Base-by-base conservation (phyloP, 2,329 filamentous ascomycete genomes). In the Onygena corvina region DNA sequence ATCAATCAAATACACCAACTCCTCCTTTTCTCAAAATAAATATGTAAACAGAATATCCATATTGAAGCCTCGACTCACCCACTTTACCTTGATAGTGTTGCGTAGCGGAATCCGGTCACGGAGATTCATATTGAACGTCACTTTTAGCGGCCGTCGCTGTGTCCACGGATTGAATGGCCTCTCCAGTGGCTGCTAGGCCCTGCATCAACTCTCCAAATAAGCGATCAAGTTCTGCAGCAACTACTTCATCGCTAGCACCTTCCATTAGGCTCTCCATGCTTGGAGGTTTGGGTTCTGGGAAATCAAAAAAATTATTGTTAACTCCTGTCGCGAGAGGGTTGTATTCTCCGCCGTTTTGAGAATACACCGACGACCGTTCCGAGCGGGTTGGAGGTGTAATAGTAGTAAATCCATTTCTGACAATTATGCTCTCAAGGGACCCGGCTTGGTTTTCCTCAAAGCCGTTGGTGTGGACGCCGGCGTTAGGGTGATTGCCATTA, bases 191-290 rank as follows among this genome's bases (percentile, higher is more conserved):
- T 3, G 60, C 60, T 16, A 71, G 56, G 6, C 66, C 66, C 50
- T 60, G 61, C 33, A 67, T 53, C 50, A 71, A 65, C 44, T 66
- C 63, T 27, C 59, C 63, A 5, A 72, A 56, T 45, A 72, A 52
- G 20, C 69, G 58, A 52, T 68, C 64, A 49, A 72, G 54, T 53
- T 72, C 69, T 2, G 57, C 60, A 4, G 61, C 58, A 11, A 71
- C 59, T 6, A 60, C 57, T 2, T 59, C 55, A 36, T 68, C 65
- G 21, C 63, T 61, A 3, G 64, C 66, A 4, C 61, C 63, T 21
- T 64, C 63, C 49, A 60, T 62, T 51, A 72, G 53, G 27, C 63
- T 65, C 47, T 66, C 63, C 3, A 62, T 56, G 42, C 60, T 65
- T 0, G 69, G 69, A 16, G 69, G 65, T 16, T 60, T 52, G 14